Evolutionary conservation across 176 grass and related monocot species (phyloP).

Genomic region (Coix lacrymajobi): DNA sequence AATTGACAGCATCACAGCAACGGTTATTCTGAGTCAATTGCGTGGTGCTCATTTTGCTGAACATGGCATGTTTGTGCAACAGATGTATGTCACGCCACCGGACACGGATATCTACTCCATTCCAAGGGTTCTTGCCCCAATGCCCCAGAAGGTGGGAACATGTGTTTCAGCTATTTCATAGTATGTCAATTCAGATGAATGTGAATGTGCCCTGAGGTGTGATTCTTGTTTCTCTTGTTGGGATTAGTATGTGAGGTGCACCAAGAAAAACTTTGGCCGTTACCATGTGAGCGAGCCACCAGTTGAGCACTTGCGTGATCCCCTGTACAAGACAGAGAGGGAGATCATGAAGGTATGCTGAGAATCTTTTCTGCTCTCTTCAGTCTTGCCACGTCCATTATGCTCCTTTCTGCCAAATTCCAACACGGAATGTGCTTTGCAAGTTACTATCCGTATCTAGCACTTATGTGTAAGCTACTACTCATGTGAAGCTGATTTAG

Average conservation of each 20-base stretch:
- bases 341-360: slow-evolving; percentile 74
- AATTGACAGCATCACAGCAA: not conserved
- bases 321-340: slow-evolving; percentile 67
- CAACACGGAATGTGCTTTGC: not conserved
- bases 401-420: not conserved
- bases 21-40: not conserved
- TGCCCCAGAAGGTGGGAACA: slow-evolving; percentile 66
- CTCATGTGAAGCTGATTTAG: not conserved
- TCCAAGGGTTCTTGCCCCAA: slow-evolving; percentile 69
- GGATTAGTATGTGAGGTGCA: slow-evolving; percentile 56
- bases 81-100: slow-evolving; percentile 85
- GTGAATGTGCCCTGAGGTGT: not conserved
- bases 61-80: slow-evolving; percentile 41
- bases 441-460: not conserved
- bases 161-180: not conserved
- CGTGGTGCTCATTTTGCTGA: not conserved
- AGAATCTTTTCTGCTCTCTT: not conserved
- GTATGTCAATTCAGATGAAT: not conserved
- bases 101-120: slow-evolving; percentile 88
- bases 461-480: not conserved
- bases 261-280: slow-evolving; percentile 56
- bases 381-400: not conserved
- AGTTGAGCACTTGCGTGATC: slow-evolving; percentile 57
- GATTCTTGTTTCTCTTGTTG: slow-evolving; percentile 15
- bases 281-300: slow-evolving; percentile 81